Evolutionary conservation across 2,329 filamentous ascomycete genomes (phyloP).

Genomic region (Paraphoma sp.): DNA sequence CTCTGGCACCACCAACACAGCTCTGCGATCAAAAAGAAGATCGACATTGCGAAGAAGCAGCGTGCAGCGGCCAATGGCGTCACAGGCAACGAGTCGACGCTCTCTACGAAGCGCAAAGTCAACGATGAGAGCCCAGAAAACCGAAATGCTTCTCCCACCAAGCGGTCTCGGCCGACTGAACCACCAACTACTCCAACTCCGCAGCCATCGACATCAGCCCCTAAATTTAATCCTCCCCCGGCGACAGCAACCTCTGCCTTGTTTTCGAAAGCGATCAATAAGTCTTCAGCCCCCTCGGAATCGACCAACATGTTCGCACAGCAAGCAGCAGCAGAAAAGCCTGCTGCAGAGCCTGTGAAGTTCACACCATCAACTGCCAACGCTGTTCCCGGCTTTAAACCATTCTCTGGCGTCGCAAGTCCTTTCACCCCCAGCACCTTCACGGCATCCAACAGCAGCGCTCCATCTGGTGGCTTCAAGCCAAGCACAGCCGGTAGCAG

Average conservation of each 20-base stretch:
- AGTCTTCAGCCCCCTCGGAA: conserved; percentile 20
- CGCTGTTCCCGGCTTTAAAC: conserved; percentile 15
- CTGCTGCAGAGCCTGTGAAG: conserved; percentile 11
- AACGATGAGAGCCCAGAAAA: conserved; percentile 19
- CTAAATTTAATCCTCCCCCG: conserved; percentile 18
- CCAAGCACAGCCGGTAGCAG: conserved; percentile 12
- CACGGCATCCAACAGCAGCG: conserved; percentile 15
- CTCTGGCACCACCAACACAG: conserved; percentile 39
- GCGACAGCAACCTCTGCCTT: conserved; percentile 31
- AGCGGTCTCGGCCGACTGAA: conserved; percentile 31
- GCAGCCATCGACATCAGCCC: conserved; percentile 19
- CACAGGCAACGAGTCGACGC: conserved; percentile 38
- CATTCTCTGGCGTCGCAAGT: conserved; percentile 14
- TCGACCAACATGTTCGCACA: conserved; percentile 17
- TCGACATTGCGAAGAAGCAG: conserved; percentile 37
- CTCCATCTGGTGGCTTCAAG: conserved; percentile 18
- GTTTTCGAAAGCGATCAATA: conserved; percentile 32
- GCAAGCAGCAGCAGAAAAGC: conserved; percentile 12
- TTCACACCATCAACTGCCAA: conserved; percentile 6
- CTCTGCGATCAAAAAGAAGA: conserved; percentile 35
- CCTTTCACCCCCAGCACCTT: conserved; percentile 13
- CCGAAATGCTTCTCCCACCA: conserved; percentile 27
- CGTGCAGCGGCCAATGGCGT: conserved; percentile 36
- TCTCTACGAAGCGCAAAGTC: conserved; percentile 44
- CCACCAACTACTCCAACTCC: conserved; percentile 27